Evolutionary conservation across 345 rosid species (phyloP), one percentile per base, ranked within the genome.

Genomic region (Sisymbrium altissimum): DNA sequence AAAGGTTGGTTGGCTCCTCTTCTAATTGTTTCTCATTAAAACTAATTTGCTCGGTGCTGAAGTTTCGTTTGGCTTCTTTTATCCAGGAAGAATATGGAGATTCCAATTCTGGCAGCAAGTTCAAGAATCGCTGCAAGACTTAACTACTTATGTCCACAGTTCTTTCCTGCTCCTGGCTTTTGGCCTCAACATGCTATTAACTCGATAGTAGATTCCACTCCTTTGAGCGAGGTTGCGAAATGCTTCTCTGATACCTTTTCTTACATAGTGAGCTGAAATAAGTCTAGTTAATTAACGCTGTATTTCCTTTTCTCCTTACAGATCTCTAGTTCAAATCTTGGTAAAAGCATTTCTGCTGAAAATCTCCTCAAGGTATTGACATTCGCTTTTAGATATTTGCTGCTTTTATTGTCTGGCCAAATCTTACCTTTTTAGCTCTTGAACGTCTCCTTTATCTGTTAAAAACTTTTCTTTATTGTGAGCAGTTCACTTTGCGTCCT

Each of bases 401-500:
- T 27, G 29, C 29, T 27, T 27, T 27, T 3, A 1, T 23, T 27
- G 1, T 2, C 29, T 3, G 29, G 29, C 44, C 44, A 40, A 46
- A 56, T 7, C 4, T 46, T 2, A 27, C 3, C 39, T 58, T 53
- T 45, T 25, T 65, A 19, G 25, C 40, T 55, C 56, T 64, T 65
- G 9, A 30, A 36, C n/a, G 48, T 59, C 43, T 46, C 46, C 17
- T 14, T 27, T 18, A 8, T 41, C 58, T 32, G 0, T 39, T 44
- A 17, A 33, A 6, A 9, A 2, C 0, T 35, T 62, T 58, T 36
- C 18, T 25, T 18, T 36, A 17, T 30, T 57, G 67, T 64, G 53
- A 35, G 32, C 90, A 91, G 98, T 94, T 94, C 81, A 89, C 84
- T 21, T 78, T 94, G 89, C 97, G 98, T 50, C 98, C 98, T 62